Percentiles rank a stretch among this genome's conserved stretches.
phyloP scores from a whole-genome alignment of 192 early-diverging fungal genomes.

The Endogone sp. region DNA sequence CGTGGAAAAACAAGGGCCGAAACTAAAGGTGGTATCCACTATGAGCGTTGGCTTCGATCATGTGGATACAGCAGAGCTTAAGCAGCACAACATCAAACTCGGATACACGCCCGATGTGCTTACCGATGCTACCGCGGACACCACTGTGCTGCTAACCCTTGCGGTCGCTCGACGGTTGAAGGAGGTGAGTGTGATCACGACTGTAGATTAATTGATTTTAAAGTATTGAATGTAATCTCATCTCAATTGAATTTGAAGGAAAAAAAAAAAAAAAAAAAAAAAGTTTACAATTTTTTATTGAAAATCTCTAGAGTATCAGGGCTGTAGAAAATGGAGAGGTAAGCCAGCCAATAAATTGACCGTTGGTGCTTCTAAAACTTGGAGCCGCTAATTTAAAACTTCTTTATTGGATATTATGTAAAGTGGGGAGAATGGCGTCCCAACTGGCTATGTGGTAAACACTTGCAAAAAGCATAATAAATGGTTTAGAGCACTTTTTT shows the following conservation, averaged over 20 bases:
- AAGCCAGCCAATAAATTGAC: neutral
- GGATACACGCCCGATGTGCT: conserved; percentile 87
- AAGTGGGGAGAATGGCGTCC: conserved; percentile 62
- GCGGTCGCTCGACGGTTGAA: conserved; percentile 66
- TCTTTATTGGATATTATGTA: too few relatives aligned
- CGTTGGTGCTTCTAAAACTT: conserved; percentile 13
- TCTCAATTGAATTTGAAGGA: too few relatives aligned
- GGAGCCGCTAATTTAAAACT: neutral
- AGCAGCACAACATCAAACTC: conserved; percentile 49
- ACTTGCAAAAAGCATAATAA: neutral
- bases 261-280: too few relatives aligned
- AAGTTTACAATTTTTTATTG: neutral
- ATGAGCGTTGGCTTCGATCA: conserved; percentile 85
- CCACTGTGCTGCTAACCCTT: conserved; percentile 71
- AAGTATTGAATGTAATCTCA: too few relatives aligned
- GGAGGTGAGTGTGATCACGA: conserved; percentile 31
- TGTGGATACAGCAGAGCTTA: conserved; percentile 53
- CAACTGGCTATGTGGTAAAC: conserved; percentile 58
- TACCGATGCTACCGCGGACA: conserved; percentile 85
- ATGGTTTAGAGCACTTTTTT: neutral
- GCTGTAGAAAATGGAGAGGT: conserved; percentile 43
- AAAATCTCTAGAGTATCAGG: conserved; percentile 15
- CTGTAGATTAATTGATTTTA: too few relatives aligned
- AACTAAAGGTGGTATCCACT: conserved; percentile 71
- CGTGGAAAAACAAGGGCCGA: conserved; percentile 23